A percentile compares a stretch with the other conserved stretches of the same genome.
These are phyloP conservation scores for Talaromyces albobiverticillius DNA, from an alignment of 2,329 filamentous ascomycete species.

Conservation along the genomic window DNA sequence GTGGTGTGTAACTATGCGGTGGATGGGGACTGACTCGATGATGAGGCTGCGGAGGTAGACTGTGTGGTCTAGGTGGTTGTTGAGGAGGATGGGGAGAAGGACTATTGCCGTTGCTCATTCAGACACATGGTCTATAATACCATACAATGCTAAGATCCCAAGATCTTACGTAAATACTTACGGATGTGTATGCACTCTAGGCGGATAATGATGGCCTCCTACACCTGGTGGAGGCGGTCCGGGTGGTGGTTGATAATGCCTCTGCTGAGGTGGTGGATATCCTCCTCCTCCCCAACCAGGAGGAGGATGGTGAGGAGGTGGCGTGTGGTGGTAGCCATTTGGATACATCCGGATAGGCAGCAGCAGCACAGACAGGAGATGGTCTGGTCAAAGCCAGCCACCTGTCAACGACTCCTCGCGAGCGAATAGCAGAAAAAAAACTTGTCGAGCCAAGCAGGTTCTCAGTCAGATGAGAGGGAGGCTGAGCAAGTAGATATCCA, in stretches of 20 bases:
- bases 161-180: constrained; percentile 12
- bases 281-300: constrained; percentile 6
- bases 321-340: constrained; percentile 6
- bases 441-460: too few species aligned
- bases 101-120: background rate
- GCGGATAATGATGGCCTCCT: constrained; percentile 4
- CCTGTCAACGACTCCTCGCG: background rate
- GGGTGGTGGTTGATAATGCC: constrained; percentile 8
- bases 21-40: constrained; percentile 5
- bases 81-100: background rate
- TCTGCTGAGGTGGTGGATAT: constrained; percentile 2
- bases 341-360: constrained; percentile 7
- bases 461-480: too few species aligned
- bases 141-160: background rate
- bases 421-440: too few species aligned
- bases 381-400: background rate
- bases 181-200: constrained; percentile 12
- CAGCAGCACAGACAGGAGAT: background rate
- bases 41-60: constrained; percentile 10
- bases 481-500: too few species aligned
- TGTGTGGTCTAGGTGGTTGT: constrained; percentile 12
- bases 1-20: constrained; percentile 7
- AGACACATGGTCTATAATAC: background rate
- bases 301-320: constrained; percentile 10
- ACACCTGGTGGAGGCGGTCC: constrained; percentile 1